Base-by-base conservation (phyloP, 1,284 basidiomycete genomes). In the Hemileia vastatrix region DNA sequence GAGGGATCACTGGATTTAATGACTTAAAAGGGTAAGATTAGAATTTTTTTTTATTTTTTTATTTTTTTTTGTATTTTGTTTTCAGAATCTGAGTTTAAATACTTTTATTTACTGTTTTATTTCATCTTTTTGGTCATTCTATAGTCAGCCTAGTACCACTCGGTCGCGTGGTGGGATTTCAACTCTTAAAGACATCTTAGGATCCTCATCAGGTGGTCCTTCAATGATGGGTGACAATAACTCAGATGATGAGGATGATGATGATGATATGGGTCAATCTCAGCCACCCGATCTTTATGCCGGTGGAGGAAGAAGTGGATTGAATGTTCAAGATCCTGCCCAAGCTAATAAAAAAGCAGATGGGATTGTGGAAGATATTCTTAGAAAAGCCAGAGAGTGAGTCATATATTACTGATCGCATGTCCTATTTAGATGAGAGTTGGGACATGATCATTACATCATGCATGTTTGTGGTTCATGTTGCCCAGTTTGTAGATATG, bases 321-420 rank as follows among this genome's bases (percentile, higher is more conserved):
- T 98, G 43, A 88, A 86, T 2, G 83, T 98, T 0, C 84, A 95
- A 77, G 90, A 92, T 72, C 94, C 93, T 5, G 72, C 73, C 54
- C 82, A 84, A 66, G 76, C 79, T 31, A 77, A 77, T 23, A 77
- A 84, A 9, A 85, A 84, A 9, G 83, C 84, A 6, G 65, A 69
- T 43, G 78, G 84, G 67, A 78, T 90, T 65, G 88, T 97, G 3
- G 79, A 84, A 49, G 85, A 90, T 69, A 84, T 97, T 55, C 78
- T 98, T 40, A 81, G 83, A 50, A 83, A 89, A 67, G 94, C 91
- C 4, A 82, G 84, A 49, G 83, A 88, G 87, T 92, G 71, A 57
- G 86, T 6, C 48, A 4, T 4, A 32, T 3, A 6, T 54, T 6
- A 6, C 18, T 53, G 18, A 9, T 6, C 51, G 51, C n/a, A 8